Conservation (phyloP, 2,329 filamentous ascomycete species). For the Exserohilum turcica region DNA sequence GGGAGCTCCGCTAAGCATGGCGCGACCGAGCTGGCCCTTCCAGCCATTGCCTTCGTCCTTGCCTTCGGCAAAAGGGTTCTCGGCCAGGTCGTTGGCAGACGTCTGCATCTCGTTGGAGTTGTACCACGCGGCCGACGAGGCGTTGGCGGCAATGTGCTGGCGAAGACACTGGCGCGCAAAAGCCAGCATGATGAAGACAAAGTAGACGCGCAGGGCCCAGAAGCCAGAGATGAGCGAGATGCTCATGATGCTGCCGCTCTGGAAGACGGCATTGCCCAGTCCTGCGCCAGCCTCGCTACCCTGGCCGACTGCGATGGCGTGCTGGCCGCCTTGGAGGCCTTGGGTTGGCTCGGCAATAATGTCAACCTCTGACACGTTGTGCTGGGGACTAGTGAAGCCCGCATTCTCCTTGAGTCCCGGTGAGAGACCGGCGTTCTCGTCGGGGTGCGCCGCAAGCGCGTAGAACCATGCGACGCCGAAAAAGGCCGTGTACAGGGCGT, state of each 20-base stretch:
- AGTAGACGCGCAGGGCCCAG: constrained; percentile 79
- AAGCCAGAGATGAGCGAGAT: constrained; percentile 76
- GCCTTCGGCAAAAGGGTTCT: constrained; percentile 72
- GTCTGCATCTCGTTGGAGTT: constrained; percentile 43
- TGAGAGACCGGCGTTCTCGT: constrained; percentile 46
- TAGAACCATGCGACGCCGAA: constrained; percentile 90
- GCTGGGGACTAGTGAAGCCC: constrained; percentile 68
- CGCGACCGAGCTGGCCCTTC: constrained; percentile 76
- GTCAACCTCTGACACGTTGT: constrained; percentile 64
- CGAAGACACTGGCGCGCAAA: constrained; percentile 79
- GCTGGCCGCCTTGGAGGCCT: constrained; percentile 56
- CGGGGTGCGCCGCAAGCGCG: constrained; percentile 65
- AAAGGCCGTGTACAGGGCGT: constrained; percentile 77
- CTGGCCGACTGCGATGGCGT: constrained; percentile 56
- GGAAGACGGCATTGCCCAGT: constrained; percentile 68
- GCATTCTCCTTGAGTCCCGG: constrained; percentile 66
- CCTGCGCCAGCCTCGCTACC: constrained; percentile 49
- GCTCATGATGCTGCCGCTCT: constrained; percentile 72
- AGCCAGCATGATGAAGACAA: constrained; percentile 80
- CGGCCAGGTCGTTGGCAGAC: constrained; percentile 56
- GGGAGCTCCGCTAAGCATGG: constrained; percentile 74
- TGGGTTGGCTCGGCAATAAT: constrained; percentile 56
- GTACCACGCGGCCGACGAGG: constrained; percentile 52
- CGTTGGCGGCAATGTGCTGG: constrained; percentile 62
- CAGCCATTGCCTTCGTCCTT: constrained; percentile 79